Evolutionary conservation across 768 basidiomycete species (phyloP), one percentile per base, ranked within the genome.

Genomic region (Xerocomus potaroensis): DNA sequence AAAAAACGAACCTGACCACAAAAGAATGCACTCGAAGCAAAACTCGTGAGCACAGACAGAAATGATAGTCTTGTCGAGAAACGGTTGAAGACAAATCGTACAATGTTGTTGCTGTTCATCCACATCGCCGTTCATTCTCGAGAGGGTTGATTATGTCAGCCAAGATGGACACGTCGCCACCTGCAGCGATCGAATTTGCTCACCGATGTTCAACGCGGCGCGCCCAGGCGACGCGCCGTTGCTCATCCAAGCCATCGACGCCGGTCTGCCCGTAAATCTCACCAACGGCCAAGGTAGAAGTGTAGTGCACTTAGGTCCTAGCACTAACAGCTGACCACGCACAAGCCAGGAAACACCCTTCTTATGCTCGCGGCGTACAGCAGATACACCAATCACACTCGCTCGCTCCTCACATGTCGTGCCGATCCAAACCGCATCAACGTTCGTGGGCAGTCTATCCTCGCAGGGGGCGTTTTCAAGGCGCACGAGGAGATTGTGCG

Each of bases 11-110:
- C 88, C 84, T 43, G 87, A 78, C 93, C 92, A 95, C 1, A 92
- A 68, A 38, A 86, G 70, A 19, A 96, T 74, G 63, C 93, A 97
- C 46, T 90, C 87, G 54, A 95, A 95, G 59, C 93, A 97, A 60
- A 94, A 94, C 59, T 89, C 87, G 71, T 97, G 93, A 2, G 89
- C 87, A 65, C 93, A 96, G 8, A 72, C 75, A 1, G 91, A 89
- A 21, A 95, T 72, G 31, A 94, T 76, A 0, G 92, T 87, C 36
- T 87, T 72, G 68, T 96, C 91, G 12, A 75, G 70, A 42, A 93
- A 71, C 10, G 69, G 50, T 57, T 94, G 89, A 19, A 97, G 71
- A 58, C 93, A 97, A 27, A 97, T 95, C 48, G 85, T 82, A 60
- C 93, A 97, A 55, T 81, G 72, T 19, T 84, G 79, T 36, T 81